phyloP scores from a whole-genome alignment of 768 basidiomycete species.

The Trametes punicea region DNA sequence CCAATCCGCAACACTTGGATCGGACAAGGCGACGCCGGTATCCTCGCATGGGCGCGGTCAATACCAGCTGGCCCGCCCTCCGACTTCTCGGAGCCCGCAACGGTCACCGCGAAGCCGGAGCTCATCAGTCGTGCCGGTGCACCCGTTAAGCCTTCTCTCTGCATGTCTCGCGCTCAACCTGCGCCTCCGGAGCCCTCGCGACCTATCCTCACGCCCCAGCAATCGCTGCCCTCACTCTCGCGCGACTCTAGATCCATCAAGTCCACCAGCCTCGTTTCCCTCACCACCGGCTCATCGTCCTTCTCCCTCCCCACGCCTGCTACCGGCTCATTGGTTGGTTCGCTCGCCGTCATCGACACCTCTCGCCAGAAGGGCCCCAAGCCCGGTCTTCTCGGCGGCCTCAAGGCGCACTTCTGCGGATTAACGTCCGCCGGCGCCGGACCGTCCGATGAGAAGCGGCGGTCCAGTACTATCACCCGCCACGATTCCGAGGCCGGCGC shows the following conservation, averaged over 20 bases:
- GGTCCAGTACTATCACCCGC: constrained; percentile 12
- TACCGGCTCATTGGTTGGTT: constrained; percentile 16
- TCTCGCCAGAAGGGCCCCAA: neutral
- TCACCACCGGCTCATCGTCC: constrained; percentile 49
- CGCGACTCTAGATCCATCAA: constrained; percentile 10
- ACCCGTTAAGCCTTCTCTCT: constrained; percentile 33
- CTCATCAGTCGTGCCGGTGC: constrained; percentile 12
- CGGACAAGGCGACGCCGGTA: constrained; percentile 41
- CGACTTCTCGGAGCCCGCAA: neutral
- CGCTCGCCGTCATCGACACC: constrained; percentile 7
- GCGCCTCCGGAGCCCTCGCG: constrained; percentile 21
- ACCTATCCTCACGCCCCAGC: constrained; percentile 23
- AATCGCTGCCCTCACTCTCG: constrained; percentile 26
- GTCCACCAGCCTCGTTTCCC: constrained; percentile 35
- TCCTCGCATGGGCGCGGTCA: constrained; percentile 39
- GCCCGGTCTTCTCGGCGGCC: constrained; percentile 17
- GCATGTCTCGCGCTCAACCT: constrained; percentile 40
- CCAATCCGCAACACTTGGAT: constrained; percentile 29
- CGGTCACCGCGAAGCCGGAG: constrained; percentile 10
- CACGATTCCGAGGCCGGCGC: constrained; percentile 2
- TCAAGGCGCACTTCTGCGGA: constrained; percentile 18
- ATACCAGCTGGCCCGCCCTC: constrained; percentile 24
- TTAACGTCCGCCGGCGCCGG: constrained; percentile 5
- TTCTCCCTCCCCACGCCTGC: constrained; percentile 26
- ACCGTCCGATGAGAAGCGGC: constrained; percentile 11